Conservation (phyloP, 768 basidiomycete species). For the Phylloporus scabripes region DNA sequence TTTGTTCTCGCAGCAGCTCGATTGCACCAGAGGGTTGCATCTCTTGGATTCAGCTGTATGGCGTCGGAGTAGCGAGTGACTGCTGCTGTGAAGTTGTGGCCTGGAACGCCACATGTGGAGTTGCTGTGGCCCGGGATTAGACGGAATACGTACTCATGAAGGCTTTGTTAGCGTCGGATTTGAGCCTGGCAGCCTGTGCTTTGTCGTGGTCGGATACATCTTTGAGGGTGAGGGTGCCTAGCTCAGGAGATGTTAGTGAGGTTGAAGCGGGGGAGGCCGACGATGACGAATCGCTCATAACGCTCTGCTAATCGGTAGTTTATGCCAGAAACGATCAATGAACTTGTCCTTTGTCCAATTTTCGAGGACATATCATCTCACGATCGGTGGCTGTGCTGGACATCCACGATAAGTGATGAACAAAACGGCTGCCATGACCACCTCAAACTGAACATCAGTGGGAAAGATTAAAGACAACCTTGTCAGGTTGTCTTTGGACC, state of each 20-base stretch:
- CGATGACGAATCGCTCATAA: conserved; percentile 22
- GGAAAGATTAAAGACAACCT: too few relatives aligned
- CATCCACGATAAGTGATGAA: too few relatives aligned
- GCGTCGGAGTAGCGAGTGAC: conserved; percentile 78
- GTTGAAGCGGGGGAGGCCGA: conserved; percentile 45
- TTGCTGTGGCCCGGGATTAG: background rate
- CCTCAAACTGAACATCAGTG: too few relatives aligned
- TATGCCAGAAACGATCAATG: background rate
- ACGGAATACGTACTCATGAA: conserved; percentile 50
- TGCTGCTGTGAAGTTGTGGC: conserved; percentile 71
- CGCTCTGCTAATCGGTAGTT: background rate
- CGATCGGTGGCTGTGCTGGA: conserved; percentile 28
- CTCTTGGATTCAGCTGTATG: conserved; percentile 81
- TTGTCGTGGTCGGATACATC: conserved; percentile 69
- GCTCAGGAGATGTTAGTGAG: conserved; percentile 53
- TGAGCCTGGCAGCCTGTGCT: conserved; percentile 63
- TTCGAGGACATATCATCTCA: conserved; percentile 17
- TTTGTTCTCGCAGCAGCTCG: conserved; percentile 90
- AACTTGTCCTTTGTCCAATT: background rate
- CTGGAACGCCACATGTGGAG: conserved; percentile 28
- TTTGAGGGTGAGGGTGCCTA: conserved; percentile 45
- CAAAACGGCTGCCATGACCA: too few relatives aligned
- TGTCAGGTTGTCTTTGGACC: too few relatives aligned
- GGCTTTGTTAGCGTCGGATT: conserved; percentile 83
- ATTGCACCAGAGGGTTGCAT: conserved; percentile 92